These are phyloP conservation scores for Staphylotrichum tortipilum DNA, from an alignment of 495 filamentous ascomycete genomes.

Conservation along the genomic window DNA sequence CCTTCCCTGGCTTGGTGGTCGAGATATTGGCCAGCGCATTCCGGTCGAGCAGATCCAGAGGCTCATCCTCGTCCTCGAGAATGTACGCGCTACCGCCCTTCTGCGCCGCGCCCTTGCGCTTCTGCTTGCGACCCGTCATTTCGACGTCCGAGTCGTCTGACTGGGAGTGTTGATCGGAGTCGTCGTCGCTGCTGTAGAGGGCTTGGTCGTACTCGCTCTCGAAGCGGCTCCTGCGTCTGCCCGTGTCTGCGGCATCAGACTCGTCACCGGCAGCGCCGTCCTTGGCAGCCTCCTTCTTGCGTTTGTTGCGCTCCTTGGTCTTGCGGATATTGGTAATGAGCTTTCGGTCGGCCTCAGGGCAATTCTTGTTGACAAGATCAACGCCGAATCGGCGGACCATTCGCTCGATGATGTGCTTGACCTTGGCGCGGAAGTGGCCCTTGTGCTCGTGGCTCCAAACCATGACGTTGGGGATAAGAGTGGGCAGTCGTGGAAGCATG, in stretches of 20 bases:
- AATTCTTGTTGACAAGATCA: constrained; percentile 62
- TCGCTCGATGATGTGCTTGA: constrained; percentile 93
- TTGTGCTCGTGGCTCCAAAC: constrained; percentile 97
- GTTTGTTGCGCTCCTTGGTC: constrained; percentile 77
- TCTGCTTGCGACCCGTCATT: constrained; percentile 37
- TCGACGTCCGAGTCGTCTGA: constrained; percentile 57
- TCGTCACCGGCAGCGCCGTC: constrained; percentile 29
- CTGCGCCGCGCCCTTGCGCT: constrained; percentile 36
- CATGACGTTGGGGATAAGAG: constrained; percentile 80
- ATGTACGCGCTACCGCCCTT: constrained; percentile 69
- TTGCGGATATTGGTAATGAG: constrained; percentile 90
- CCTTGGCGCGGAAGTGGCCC: constrained; percentile 86
- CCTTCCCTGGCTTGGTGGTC: constrained; percentile 65
- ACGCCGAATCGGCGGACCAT: constrained; percentile 86
- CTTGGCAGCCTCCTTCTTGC: constrained; percentile 64
- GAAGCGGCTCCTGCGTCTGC: constrained; percentile 52
- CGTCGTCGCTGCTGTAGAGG: constrained; percentile 67
- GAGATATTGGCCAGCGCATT: constrained; percentile 89
- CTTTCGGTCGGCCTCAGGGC: constrained; percentile 79
- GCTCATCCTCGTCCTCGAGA: constrained; percentile 85
- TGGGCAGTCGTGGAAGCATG: constrained; percentile 61
- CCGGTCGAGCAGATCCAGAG: constrained; percentile 83
- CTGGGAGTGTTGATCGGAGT: constrained; percentile 33
- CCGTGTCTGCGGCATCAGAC: constrained; percentile 37
- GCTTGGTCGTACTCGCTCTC: constrained; percentile 93